phyloP scores from a whole-genome alignment of 2,329 filamentous ascomycete species.

The Aspergillus sp. region DNA sequence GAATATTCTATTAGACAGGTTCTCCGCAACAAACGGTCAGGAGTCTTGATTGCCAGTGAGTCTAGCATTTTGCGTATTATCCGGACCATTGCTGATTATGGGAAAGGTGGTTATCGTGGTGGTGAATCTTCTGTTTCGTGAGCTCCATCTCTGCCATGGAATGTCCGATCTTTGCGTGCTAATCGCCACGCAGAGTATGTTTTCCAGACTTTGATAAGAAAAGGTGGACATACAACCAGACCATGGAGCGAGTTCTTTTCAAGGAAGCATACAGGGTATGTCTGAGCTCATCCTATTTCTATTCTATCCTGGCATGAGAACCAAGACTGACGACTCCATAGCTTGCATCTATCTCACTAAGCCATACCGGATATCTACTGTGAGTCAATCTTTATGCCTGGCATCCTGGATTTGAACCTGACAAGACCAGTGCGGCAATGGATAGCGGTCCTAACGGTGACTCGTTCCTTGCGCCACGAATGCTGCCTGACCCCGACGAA shows the following conservation, averaged over 20 bases:
- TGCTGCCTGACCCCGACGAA: conserved; percentile 27
- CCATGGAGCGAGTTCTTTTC: conserved; percentile 28
- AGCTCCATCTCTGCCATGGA: conserved; percentile 6
- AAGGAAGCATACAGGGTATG: conserved; percentile 28
- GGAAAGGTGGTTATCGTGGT: conserved; percentile 23
- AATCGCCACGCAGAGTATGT: conserved; percentile 18
- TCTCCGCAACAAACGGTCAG: conserved; percentile 28
- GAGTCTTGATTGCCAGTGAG: conserved; percentile 33
- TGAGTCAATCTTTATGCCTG: conserved; percentile 10
- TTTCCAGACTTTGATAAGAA: conserved; percentile 26
- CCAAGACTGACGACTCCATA: conserved; percentile 4
- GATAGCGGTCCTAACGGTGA: conserved; percentile 29
- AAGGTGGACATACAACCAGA: conserved; percentile 27
- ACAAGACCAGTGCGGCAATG: conserved; percentile 29
- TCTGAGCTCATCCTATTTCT: background rate
- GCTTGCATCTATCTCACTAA: conserved; percentile 33
- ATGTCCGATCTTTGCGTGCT: conserved; percentile 1
- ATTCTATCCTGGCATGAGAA: too few relatives aligned
- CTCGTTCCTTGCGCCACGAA: conserved; percentile 25
- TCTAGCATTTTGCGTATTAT: conserved; percentile 3
- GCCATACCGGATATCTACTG: conserved; percentile 30
- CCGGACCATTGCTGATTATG: conserved; percentile 9
- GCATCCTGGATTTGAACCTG: background rate
- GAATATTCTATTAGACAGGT: conserved; percentile 27
- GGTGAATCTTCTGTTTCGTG: conserved; percentile 27